Percentiles rank a stretch among this genome's conserved stretches.
Conservation (phyloP, 495 filamentous ascomycete species). For the Daldinia bambusicola region DNA sequence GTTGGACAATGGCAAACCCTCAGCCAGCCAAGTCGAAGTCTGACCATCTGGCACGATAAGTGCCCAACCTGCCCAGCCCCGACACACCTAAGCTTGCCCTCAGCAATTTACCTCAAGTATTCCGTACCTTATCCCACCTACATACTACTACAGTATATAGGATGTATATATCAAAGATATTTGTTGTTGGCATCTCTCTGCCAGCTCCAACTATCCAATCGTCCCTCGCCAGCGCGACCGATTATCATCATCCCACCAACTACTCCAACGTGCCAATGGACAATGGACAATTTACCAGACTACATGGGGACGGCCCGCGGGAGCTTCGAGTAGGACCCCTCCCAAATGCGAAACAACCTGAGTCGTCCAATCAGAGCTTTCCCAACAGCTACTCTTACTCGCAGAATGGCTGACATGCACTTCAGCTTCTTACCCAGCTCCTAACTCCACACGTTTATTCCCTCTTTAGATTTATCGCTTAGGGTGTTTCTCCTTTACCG, state of each 20-base stretch:
- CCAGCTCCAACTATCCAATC: conserved; percentile 20
- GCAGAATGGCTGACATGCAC: conserved; percentile 35
- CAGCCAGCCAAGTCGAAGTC: conserved; percentile 11
- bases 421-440: conserved; percentile 38
- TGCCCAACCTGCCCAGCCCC: background rate
- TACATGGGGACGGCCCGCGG: conserved; percentile 36
- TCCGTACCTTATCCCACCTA: background rate
- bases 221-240: conserved; percentile 29
- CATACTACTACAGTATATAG: no score
- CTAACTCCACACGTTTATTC: conserved; percentile 24
- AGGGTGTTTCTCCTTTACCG: conserved; percentile 30
- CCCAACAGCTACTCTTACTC: conserved; percentile 39
- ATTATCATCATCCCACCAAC: conserved; percentile 27
- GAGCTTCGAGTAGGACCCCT: conserved; percentile 41
- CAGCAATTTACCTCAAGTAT: background rate
- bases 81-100: background rate
- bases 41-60: background rate
- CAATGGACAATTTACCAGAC: conserved; percentile 4
- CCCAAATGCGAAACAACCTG: conserved; percentile 24
- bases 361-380: conserved; percentile 37
- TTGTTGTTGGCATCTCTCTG: conserved; percentile 15
- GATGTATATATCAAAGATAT: background rate
- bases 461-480: conserved; percentile 19
- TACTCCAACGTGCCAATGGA: conserved; percentile 25
- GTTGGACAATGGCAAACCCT: conserved; percentile 1